A percentile compares a stretch with the other conserved stretches of the same genome.
Conservation (phyloP, 805 yeast species). For the Candida ortonii region DNA sequence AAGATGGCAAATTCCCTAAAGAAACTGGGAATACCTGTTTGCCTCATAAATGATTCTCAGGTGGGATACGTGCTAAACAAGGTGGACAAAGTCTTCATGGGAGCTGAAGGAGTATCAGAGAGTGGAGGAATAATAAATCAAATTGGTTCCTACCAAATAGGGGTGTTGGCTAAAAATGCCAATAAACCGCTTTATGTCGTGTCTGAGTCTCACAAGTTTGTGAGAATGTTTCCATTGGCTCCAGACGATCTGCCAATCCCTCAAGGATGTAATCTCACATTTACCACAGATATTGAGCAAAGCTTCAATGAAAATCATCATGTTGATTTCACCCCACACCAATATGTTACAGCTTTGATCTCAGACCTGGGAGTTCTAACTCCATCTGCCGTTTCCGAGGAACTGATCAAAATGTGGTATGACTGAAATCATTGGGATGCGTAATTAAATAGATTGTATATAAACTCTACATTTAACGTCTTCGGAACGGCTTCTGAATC, state of each 20-base stretch:
- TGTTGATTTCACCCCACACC: constrained; percentile 94
- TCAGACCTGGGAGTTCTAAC: constrained; percentile 96
- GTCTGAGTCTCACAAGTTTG: constrained; percentile 93
- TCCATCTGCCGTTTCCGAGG: constrained; percentile 98
- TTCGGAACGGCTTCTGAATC: too few relatives aligned
- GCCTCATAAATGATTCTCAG: constrained; percentile 85
- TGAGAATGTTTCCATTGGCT: constrained; percentile 89
- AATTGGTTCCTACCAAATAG: constrained; percentile 92
- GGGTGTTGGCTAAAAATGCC: constrained; percentile 85
- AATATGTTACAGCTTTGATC: constrained; percentile 89
- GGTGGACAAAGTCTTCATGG: constrained; percentile 90
- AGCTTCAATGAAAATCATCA: constrained; percentile 46
- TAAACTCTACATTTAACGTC: too few relatives aligned
- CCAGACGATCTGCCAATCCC: constrained; percentile 81
- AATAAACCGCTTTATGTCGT: constrained; percentile 93
- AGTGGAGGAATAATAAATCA: constrained; percentile 97
- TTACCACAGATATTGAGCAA: constrained; percentile 33
- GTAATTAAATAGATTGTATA: background rate
- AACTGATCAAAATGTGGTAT: constrained; percentile 96
- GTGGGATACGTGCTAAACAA: constrained; percentile 90
- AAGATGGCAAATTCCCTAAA: constrained; percentile 68
- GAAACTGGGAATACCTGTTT: constrained; percentile 77
- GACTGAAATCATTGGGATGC: too few relatives aligned
- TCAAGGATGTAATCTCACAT: constrained; percentile 44
- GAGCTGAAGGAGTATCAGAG: constrained; percentile 99